phyloP scores from a whole-genome alignment of 2,329 filamentous ascomycete genomes.

The Cordyceps sp. region DNA sequence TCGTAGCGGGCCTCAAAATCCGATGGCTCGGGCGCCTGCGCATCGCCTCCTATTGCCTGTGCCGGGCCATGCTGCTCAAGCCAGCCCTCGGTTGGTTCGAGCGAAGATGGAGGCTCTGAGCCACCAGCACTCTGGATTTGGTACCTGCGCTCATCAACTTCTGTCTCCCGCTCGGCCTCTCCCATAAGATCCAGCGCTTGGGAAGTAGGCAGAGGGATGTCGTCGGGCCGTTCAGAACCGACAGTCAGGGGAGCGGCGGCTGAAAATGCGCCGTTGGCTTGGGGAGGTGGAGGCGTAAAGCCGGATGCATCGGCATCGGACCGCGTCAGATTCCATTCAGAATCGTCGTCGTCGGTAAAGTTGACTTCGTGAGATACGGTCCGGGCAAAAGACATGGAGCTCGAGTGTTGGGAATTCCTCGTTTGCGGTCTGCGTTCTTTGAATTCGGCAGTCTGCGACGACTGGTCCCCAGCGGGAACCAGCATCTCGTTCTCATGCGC shows the following conservation, averaged over 20 bases:
- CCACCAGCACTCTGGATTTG: slow-evolving; percentile 4
- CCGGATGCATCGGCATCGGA: slow-evolving; percentile 40
- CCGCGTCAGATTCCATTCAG: slow-evolving; percentile 37
- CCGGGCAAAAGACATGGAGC: slow-evolving; percentile 45
- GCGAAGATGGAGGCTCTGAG: slow-evolving; percentile 1
- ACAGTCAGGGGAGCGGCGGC: slow-evolving; percentile 27
- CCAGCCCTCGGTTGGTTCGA: slow-evolving; percentile 3
- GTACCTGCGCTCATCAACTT: slow-evolving; percentile 22
- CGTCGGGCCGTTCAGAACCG: slow-evolving; percentile 10
- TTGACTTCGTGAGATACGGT: slow-evolving; percentile 46
- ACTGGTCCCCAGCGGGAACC: background rate
- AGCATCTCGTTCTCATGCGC: too few relatives aligned
- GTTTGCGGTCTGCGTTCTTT: slow-evolving; percentile 5
- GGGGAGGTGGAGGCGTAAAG: slow-evolving; percentile 38
- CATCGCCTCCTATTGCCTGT: slow-evolving; percentile 16
- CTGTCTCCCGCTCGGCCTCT: slow-evolving; percentile 31
- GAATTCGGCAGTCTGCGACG: background rate
- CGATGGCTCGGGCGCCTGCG: slow-evolving; percentile 22
- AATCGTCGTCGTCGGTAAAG: slow-evolving; percentile 41
- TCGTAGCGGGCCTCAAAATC: slow-evolving; percentile 45
- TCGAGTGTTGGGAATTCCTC: slow-evolving; percentile 35
- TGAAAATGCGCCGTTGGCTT: slow-evolving; percentile 45
- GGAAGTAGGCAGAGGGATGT: slow-evolving; percentile 26
- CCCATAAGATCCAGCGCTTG: slow-evolving; percentile 37
- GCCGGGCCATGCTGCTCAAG: slow-evolving; percentile 8